Evolutionary conservation across 805 yeast species (phyloP).

Genomic region (Sugiyamaella valdiviana): DNA sequence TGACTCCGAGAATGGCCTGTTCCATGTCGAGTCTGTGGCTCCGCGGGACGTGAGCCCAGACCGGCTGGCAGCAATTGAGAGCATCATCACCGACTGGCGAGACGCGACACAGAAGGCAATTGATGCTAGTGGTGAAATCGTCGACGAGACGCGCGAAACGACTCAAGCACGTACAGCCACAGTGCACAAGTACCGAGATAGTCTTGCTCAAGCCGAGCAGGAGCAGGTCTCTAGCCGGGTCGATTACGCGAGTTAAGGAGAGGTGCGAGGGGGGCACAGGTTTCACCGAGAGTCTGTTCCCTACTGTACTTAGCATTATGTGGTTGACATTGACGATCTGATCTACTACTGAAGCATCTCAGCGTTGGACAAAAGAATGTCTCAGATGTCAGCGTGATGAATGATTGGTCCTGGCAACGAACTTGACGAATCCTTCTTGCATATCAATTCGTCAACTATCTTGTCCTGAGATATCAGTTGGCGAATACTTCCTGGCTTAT

Average conservation of each 20-base stretch:
- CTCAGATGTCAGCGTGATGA: too few species aligned
- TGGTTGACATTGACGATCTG: too few species aligned
- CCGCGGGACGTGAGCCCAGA: constrained; percentile 19
- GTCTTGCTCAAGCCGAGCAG: neutral
- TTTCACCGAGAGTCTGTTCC: too few species aligned
- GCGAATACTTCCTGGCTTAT: too few species aligned
- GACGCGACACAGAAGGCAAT: neutral
- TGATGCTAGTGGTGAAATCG: neutral
- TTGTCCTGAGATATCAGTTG: too few species aligned
- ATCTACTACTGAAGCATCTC: too few species aligned
- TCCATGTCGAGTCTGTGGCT: constrained; percentile 18
- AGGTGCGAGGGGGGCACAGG: neutral
- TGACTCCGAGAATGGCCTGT: constrained; percentile 19
- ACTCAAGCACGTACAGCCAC: neutral
- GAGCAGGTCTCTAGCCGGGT: neutral
- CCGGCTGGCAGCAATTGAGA: constrained; percentile 5
- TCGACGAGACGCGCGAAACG: neutral
- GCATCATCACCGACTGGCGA: neutral
- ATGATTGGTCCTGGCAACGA: too few species aligned
- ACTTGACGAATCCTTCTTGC: too few species aligned
- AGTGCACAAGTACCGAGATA: neutral
- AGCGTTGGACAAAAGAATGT: too few species aligned
- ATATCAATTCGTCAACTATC: too few species aligned
- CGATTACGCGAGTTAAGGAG: neutral
- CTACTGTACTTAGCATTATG: too few species aligned